Base-by-base conservation (phyloP, 352 stramenopile genomes). In the Phytophthora sp. region DNA sequence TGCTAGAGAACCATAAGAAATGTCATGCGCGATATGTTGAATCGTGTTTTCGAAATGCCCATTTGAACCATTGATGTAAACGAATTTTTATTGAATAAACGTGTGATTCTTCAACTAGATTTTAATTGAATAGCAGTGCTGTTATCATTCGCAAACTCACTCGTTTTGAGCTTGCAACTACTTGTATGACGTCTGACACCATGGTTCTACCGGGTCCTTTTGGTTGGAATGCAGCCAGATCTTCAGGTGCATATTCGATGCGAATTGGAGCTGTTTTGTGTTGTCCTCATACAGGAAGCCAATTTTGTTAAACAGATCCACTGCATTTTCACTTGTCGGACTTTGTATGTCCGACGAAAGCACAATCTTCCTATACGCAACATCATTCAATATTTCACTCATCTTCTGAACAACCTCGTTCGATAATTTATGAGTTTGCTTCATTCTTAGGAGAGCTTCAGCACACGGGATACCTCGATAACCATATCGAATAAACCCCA, bases 301-400 rank as follows among this genome's bases (percentile, higher is more conserved):
- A 20, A 51, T 65, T 34, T 56, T 60, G n/a, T 62, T 73, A 44
- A 77, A 46, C 21, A 68, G 52, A 41, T 77, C 63, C 53, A 71
- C 54, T 12, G 54, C 57, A 60, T 18, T 21, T 34, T 51, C 67
- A 62, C n/a, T 68, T 63, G 48, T 24, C 64, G 58, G 57, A 55
- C 31, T 7, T 15, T 58, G 28, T 11, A 32, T 50, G 50, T 72
- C 61, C 17, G 44, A 65, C 45, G 32, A 17, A 20, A 54, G 54
- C 17, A 66, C 11, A 66, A 49, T 15, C 23, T 67, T 67, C 35
- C 63, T 64, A 50, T 57, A 74, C 60, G 49, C 57, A 74, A 77
- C 69, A 46, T 18, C 31, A 68, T 68, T 62, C 54, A 74, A 43
- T 21, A 65, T 54, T 67, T 62, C 18, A 61, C 69, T 35, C n/a